Evolutionary conservation across 495 filamentous ascomycete genomes (phyloP).

Genomic region (Tuber indicum): DNA sequence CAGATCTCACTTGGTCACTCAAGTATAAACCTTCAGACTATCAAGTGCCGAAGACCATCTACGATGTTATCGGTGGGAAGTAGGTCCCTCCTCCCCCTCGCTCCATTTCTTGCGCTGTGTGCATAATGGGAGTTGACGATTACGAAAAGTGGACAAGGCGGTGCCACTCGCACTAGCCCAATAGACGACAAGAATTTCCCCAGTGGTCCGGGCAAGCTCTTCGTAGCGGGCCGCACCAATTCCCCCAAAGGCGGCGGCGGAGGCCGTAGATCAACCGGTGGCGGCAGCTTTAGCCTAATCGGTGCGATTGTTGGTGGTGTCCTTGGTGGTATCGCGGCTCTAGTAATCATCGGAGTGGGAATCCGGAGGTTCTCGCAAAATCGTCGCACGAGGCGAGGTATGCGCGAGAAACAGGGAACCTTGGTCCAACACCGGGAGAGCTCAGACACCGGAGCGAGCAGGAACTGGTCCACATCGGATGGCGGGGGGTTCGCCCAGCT

Average conservation of each 20-base stretch:
- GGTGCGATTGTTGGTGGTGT: slow-evolving; percentile 39
- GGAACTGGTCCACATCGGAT: not conserved
- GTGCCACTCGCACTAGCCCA: slow-evolving; percentile 9
- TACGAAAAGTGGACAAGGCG: slow-evolving; percentile 12
- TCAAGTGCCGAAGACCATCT: slow-evolving; percentile 14
- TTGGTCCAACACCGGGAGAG: not conserved
- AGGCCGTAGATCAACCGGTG: not conserved
- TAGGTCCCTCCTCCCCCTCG: slow-evolving; percentile 6
- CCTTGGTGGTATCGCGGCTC: slow-evolving; percentile 29
- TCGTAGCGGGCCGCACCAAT: not conserved
- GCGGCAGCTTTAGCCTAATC: slow-evolving; percentile 14
- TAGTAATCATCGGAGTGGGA: slow-evolving; percentile 17
- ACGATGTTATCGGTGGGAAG: slow-evolving; percentile 19
- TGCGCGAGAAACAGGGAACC: not conserved
- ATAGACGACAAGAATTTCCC: slow-evolving; percentile 8
- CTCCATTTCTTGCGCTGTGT: not conserved
- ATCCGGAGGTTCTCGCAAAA: slow-evolving; percentile 4
- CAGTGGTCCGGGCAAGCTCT: slow-evolving; percentile 3
- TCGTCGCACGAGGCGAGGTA: not conserved
- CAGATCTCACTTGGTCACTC: not conserved
- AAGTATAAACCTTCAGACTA: slow-evolving; percentile 9
- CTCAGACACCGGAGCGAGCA: not conserved
- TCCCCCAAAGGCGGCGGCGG: not conserved
- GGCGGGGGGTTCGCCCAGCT: not conserved
- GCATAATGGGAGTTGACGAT: slow-evolving; percentile 1